Percentiles rank a stretch among this genome's conserved stretches.
Evolutionary conservation across 2,329 filamentous ascomycete species (phyloP).

Genomic region (Diaporthe citrichinensis): DNA sequence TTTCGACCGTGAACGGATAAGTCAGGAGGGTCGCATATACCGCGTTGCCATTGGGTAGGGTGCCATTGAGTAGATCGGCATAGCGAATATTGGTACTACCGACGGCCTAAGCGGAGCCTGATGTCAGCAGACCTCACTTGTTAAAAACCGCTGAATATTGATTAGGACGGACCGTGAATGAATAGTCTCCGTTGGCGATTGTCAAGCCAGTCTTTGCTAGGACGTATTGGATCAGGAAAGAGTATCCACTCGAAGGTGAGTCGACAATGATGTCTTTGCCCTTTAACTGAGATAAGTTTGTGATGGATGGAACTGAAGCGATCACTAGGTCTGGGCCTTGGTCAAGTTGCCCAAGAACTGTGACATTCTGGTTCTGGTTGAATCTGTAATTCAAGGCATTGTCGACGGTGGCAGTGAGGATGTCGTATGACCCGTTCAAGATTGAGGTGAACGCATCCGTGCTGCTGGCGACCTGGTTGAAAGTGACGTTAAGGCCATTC

Average conservation of each 20-base stretch:
- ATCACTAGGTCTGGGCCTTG: conserved; percentile 50
- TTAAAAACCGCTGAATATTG: neutral
- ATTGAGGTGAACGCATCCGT: conserved; percentile 45
- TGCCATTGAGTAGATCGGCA: conserved; percentile 46
- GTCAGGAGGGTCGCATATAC: conserved; percentile 50
- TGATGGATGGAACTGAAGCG: conserved; percentile 47
- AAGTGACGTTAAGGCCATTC: conserved; percentile 48
- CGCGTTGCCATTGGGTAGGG: conserved; percentile 46
- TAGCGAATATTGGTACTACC: conserved; percentile 49
- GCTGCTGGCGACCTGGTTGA: conserved; percentile 49
- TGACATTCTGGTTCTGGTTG: conserved; percentile 47
- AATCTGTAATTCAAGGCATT: conserved; percentile 50
- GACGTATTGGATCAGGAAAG: conserved; percentile 44
- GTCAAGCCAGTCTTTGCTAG: conserved; percentile 32
- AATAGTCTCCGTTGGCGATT: conserved; percentile 37
- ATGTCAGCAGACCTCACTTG: neutral
- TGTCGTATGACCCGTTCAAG: conserved; percentile 47
- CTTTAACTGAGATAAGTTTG: conserved; percentile 44
- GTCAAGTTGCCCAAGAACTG: conserved; percentile 50
- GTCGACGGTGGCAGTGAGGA: conserved; percentile 49
- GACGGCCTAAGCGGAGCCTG: conserved; percentile 42
- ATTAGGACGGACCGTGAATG: conserved; percentile 28
- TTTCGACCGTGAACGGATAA: conserved; percentile 49
- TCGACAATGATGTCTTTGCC: conserved; percentile 50
- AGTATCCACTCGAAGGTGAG: conserved; percentile 48